Evolutionary conservation across 2,329 filamentous ascomycete species (phyloP).

Genomic region (Phaeomoniella chlamydospora): DNA sequence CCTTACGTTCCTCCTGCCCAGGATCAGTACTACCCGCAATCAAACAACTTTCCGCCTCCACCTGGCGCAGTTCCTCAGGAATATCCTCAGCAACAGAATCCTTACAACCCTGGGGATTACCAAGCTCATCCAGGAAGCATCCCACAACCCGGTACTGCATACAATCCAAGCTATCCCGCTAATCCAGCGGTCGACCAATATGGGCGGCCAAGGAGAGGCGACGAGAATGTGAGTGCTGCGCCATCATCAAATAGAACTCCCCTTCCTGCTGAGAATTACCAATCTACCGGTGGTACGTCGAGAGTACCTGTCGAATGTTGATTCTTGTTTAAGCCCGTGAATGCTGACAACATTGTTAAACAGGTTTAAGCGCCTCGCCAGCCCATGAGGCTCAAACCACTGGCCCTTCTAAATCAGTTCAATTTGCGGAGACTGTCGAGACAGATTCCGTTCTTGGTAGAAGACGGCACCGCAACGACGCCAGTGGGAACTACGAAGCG

Average conservation of each 20-base stretch:
- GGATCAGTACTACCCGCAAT: constrained; percentile 24
- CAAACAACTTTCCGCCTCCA: constrained; percentile 27
- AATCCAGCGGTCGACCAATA: constrained; percentile 21
- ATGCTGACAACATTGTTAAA: too few species aligned
- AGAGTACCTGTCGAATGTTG: neutral
- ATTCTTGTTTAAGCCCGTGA: neutral
- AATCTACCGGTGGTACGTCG: constrained; percentile 26
- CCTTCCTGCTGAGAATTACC: constrained; percentile 20
- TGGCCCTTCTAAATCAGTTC: constrained; percentile 6
- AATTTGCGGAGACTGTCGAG: constrained; percentile 7
- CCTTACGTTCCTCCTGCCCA: constrained; percentile 23
- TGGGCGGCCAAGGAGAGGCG: constrained; percentile 21
- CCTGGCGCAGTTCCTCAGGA: constrained; percentile 8
- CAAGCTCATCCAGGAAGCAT: constrained; percentile 25
- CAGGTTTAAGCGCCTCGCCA: neutral
- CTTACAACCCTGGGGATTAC: constrained; percentile 23
- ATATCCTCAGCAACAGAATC: constrained; percentile 7
- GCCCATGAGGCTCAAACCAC: constrained; percentile 2
- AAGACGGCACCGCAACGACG: constrained; percentile 1
- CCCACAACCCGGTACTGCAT: constrained; percentile 17
- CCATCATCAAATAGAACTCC: constrained; percentile 15
- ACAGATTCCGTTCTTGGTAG: neutral
- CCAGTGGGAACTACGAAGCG: constrained; percentile 23
- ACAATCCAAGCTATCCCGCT: constrained; percentile 1
- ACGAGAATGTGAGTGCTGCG: constrained; percentile 37